Evolutionary conservation across 2,329 filamentous ascomycete genomes (phyloP).

Genomic region (Fusarium dimerum): DNA sequence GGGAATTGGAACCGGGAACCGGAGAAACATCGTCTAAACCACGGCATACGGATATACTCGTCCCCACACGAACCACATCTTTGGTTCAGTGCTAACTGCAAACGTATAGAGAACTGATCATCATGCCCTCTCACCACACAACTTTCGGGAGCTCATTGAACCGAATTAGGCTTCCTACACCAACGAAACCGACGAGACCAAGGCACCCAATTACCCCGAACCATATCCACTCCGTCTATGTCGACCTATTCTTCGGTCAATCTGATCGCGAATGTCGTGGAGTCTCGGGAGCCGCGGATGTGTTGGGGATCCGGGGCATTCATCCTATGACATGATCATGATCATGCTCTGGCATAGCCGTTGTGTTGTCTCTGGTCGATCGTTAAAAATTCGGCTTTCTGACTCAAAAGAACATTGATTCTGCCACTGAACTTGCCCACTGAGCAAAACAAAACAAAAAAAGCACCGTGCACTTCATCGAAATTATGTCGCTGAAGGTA

Average conservation of each 20-base stretch:
- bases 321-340: background rate
- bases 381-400: background rate
- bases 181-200: background rate
- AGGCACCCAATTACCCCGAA: background rate
- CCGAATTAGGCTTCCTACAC: background rate
- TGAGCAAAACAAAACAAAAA: background rate
- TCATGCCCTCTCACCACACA: no score
- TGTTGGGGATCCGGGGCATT: background rate
- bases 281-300: background rate
- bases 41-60: background rate
- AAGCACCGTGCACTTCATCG: background rate
- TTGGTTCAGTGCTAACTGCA: no score
- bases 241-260: background rate
- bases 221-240: background rate
- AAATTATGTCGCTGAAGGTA: conserved; percentile 12
- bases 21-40: background rate
- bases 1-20: no score
- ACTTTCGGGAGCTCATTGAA: background rate
- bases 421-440: background rate
- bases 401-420: background rate
- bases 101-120: no score
- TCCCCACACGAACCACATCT: background rate
- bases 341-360: background rate
- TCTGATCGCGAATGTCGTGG: background rate
- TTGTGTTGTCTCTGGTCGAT: background rate